Evolutionary conservation across 495 filamentous ascomycete species (phyloP).

Genomic region (Tuber indicum): DNA sequence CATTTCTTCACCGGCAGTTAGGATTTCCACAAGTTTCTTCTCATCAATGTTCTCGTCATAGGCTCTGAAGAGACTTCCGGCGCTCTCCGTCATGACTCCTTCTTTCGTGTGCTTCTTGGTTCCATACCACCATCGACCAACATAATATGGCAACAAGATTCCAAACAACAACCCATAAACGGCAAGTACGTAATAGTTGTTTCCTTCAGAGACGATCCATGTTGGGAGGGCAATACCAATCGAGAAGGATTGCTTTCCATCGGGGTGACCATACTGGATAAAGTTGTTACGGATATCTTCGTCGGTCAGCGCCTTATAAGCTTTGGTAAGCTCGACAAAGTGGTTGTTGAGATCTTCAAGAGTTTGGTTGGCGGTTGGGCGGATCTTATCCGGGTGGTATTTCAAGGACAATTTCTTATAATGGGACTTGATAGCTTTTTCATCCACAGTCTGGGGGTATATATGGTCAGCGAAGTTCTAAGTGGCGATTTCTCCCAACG

Average conservation of each 20-base stretch:
- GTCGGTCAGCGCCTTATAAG: conserved; percentile 93
- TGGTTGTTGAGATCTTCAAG: conserved; percentile 73
- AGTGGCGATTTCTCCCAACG: not conserved
- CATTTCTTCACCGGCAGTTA: conserved; percentile 63
- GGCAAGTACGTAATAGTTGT: conserved; percentile 89
- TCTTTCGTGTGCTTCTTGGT: conserved; percentile 87
- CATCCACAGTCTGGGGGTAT: conserved; percentile 60
- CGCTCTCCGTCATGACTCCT: conserved; percentile 80
- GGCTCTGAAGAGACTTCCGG: conserved; percentile 86
- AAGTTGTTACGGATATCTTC: conserved; percentile 96
- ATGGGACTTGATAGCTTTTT: conserved; percentile 81
- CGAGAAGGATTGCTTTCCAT: conserved; percentile 95
- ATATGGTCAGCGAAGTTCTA: conserved; percentile 21
- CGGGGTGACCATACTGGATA: conserved; percentile 88
- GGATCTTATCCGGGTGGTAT: conserved; percentile 87
- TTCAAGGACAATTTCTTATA: conserved; percentile 81
- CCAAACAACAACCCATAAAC: conserved; percentile 82
- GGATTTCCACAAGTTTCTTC: conserved; percentile 67
- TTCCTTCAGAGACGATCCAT: conserved; percentile 85
- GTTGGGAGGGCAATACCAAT: conserved; percentile 95
- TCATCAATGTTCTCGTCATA: conserved; percentile 77
- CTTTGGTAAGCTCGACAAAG: conserved; percentile 92
- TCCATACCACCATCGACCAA: conserved; percentile 98
- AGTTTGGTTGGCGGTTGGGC: conserved; percentile 78
- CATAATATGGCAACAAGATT: conserved; percentile 83